Conservation (phyloP, 495 filamentous ascomycete genomes). For the Jackrogersella minutella region DNA sequence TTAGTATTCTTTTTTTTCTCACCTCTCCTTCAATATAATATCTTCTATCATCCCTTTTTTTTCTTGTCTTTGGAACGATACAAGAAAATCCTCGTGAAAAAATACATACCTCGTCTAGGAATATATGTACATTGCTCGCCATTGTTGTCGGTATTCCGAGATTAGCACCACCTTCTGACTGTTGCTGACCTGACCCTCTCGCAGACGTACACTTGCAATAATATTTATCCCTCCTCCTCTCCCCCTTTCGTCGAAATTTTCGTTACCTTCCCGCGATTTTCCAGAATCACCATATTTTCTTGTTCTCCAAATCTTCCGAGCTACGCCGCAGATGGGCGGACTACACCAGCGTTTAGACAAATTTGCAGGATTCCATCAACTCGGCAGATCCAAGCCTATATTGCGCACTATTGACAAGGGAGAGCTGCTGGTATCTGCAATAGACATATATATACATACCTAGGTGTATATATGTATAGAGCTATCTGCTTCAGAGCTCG, state of each 20-base stretch:
- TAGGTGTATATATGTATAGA: background rate
- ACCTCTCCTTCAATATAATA: background rate
- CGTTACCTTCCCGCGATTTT: background rate
- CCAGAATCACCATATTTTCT: conserved; percentile 2
- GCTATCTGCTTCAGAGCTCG: background rate
- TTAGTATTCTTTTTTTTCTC: conserved; percentile 14
- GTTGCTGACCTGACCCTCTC: conserved; percentile 23
- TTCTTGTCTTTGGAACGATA: background rate
- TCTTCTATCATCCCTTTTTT: background rate
- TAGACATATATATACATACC: background rate
- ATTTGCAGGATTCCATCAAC: conserved; percentile 3
- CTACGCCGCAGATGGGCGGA: background rate
- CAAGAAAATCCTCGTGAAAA: background rate
- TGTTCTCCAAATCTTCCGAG: conserved; percentile 1
- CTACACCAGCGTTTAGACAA: conserved; percentile 11
- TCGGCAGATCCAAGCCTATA: conserved; percentile 4
- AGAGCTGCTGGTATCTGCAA: background rate
- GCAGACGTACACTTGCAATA: conserved; percentile 5
- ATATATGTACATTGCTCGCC: conserved; percentile 12
- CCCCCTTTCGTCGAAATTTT: background rate
- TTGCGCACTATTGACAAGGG: conserved; percentile 5
- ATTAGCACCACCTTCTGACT: conserved; percentile 11
- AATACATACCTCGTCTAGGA: conserved; percentile 4
- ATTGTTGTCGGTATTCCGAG: conserved; percentile 34
- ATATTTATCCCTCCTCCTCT: background rate